Percentiles rank a stretch among this genome's conserved stretches.
Evolutionary conservation across 345 rosid genomes (phyloP).

Genomic region (Eucalyptus globulus): DNA sequence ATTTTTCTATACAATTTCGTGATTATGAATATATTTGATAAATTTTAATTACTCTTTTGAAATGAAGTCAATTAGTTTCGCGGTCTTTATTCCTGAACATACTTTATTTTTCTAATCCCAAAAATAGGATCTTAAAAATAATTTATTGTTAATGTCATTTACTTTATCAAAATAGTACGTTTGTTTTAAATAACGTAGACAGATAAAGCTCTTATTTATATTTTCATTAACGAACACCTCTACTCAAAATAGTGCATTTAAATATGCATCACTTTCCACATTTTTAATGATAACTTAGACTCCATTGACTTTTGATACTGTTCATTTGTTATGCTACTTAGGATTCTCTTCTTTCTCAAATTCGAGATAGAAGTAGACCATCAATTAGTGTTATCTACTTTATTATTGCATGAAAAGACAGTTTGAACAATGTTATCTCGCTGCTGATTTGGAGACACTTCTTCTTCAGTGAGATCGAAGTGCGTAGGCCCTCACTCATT

Average conservation of each 20-base stretch:
- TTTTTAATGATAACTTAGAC: not conserved
- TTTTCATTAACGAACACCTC: not conserved
- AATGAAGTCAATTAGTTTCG: not conserved
- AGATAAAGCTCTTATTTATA: not conserved
- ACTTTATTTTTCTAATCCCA: too few relatives aligned
- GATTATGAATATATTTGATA: not conserved
- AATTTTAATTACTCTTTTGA: too few relatives aligned
- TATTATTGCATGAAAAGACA: not conserved
- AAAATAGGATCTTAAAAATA: not conserved
- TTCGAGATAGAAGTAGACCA: not conserved
- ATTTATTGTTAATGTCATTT: too few relatives aligned
- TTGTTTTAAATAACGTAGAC: not conserved
- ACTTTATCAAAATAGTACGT: too few relatives aligned
- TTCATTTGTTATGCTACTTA: not conserved
- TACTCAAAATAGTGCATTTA: not conserved
- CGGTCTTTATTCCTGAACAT: not conserved
- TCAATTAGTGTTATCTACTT: not conserved
- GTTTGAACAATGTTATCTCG: not conserved
- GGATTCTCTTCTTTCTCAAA: not conserved
- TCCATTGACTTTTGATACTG: not conserved
- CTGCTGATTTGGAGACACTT: too few relatives aligned
- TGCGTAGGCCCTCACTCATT: too few relatives aligned
- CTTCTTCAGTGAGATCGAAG: too few relatives aligned
- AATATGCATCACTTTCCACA: not conserved
- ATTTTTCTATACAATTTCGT: too few relatives aligned